Conservation (phyloP, 1,139 yeast genomes). For the Kodamaea ohmeri region DNA sequence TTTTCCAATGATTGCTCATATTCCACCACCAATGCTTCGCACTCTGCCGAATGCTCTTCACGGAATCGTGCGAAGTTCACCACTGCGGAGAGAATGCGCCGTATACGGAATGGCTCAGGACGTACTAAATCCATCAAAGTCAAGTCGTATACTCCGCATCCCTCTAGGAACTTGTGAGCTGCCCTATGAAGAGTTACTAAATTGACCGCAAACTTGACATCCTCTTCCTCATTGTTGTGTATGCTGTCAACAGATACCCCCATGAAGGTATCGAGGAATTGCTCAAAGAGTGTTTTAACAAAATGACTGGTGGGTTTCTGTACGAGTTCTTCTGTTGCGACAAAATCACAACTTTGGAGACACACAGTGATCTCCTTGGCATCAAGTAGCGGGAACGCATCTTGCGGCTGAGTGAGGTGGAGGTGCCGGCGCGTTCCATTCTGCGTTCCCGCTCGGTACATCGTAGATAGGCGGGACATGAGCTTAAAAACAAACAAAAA, state of each 20-base stretch:
- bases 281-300: constrained; percentile 62
- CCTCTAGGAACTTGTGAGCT: constrained; percentile 59
- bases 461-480: constrained; percentile 29
- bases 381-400: constrained; percentile 66
- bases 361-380: constrained; percentile 60
- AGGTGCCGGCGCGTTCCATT: constrained; percentile 19
- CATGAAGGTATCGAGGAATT: constrained; percentile 67
- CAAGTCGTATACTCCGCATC: constrained; percentile 78
- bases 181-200: constrained; percentile 57
- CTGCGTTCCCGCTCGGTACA: constrained; percentile 22
- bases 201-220: constrained; percentile 23
- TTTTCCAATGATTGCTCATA: constrained; percentile 52
- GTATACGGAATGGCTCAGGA: constrained; percentile 67
- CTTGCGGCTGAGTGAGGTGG: constrained; percentile 21
- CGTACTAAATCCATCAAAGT: constrained; percentile 59
- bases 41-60: constrained; percentile 70
- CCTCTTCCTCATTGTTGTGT: constrained; percentile 28
- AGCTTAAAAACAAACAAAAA: constrained; percentile 7
- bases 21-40: constrained; percentile 55
- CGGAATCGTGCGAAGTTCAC: constrained; percentile 83
- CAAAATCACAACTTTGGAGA: constrained; percentile 61
- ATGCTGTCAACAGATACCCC: constrained; percentile 33
- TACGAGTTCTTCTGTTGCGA: constrained; percentile 62
- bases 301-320: constrained; percentile 64
- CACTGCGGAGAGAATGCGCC: constrained; percentile 74